These are phyloP conservation scores for Pichia membranifaciens DNA, from an alignment of 805 yeast genomes.

Conservation along the genomic window DNA sequence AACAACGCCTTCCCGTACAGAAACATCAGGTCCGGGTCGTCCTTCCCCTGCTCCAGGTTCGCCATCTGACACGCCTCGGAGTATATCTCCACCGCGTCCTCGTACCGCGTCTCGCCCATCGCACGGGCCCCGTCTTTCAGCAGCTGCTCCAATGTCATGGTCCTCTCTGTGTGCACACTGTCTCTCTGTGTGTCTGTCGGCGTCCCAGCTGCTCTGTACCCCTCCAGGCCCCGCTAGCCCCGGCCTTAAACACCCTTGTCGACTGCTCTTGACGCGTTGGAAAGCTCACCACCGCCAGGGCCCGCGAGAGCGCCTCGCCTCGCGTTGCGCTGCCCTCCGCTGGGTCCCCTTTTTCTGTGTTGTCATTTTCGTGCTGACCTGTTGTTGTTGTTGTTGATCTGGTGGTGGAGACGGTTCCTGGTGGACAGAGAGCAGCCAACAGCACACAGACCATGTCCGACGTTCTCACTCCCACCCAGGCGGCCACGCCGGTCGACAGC, in stretches of 20 bases:
- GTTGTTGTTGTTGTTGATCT: too few relatives aligned
- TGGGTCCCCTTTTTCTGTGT: not conserved
- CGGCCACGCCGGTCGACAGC: not conserved
- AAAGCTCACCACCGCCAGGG: too few relatives aligned
- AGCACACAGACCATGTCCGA: not conserved
- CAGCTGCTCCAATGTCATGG: slow-evolving; percentile 34
- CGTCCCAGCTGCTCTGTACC: too few relatives aligned
- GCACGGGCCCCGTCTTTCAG: slow-evolving; percentile 58
- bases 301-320: too few relatives aligned
- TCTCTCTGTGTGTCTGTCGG: too few relatives aligned
- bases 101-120: slow-evolving; percentile 61
- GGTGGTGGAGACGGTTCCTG: too few relatives aligned
- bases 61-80: slow-evolving; percentile 65
- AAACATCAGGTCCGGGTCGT: slow-evolving; percentile 65
- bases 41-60: slow-evolving; percentile 49
- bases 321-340: too few relatives aligned
- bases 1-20: slow-evolving; percentile 77
- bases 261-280: too few relatives aligned
- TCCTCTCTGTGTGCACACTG: too few relatives aligned
- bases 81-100: slow-evolving; percentile 60
- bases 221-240: too few relatives aligned
- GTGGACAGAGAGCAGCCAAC: too few relatives aligned
- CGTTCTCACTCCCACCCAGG: not conserved
- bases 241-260: too few relatives aligned
- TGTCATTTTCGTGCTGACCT: not conserved